phyloP scores from a whole-genome alignment of 176 grass and related monocot species.

The Aegilops sharonensis region DNA sequence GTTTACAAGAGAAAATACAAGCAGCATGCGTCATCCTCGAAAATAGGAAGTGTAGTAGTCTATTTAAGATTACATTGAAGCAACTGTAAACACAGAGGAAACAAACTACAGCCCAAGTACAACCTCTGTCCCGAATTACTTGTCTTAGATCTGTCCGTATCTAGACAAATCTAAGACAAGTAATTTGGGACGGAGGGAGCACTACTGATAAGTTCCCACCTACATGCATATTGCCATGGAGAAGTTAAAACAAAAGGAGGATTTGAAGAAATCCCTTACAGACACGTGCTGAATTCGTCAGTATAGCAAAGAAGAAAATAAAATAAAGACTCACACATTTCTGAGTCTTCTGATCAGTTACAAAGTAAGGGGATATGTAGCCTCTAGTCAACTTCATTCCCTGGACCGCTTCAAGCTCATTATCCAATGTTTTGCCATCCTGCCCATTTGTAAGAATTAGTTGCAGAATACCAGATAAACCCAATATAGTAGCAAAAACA shows the following conservation, averaged over 20 bases:
- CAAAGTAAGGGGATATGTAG: slow-evolving; percentile 96
- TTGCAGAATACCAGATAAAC: neutral
- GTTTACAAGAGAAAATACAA: neutral
- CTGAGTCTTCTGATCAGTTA: slow-evolving; percentile 87
- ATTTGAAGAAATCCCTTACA: neutral
- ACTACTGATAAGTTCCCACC: neutral
- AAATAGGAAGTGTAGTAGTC: neutral
- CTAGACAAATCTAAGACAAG: too few relatives aligned
- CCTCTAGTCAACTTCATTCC: slow-evolving; percentile 95
- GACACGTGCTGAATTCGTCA: neutral
- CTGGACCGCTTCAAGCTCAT: slow-evolving; percentile 84
- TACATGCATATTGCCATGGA: neutral
- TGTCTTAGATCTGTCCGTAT: too few relatives aligned
- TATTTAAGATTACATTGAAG: slow-evolving; percentile 6
- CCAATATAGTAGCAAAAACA: slow-evolving; percentile 20
- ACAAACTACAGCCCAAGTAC: slow-evolving; percentile 2
- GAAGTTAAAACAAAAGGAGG: neutral
- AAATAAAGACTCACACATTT: slow-evolving; percentile 74
- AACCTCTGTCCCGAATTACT: too few relatives aligned
- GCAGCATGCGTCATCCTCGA: neutral
- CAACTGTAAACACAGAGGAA: neutral
- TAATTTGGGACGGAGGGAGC: too few relatives aligned
- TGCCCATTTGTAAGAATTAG: slow-evolving; percentile 38
- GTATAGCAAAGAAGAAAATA: neutral
- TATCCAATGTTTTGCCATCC: slow-evolving; percentile 84